Evolutionary conservation across 345 rosid genomes (phyloP), one percentile per base, ranked within the genome.

Genomic region (Rubroshorea leprosula): DNA sequence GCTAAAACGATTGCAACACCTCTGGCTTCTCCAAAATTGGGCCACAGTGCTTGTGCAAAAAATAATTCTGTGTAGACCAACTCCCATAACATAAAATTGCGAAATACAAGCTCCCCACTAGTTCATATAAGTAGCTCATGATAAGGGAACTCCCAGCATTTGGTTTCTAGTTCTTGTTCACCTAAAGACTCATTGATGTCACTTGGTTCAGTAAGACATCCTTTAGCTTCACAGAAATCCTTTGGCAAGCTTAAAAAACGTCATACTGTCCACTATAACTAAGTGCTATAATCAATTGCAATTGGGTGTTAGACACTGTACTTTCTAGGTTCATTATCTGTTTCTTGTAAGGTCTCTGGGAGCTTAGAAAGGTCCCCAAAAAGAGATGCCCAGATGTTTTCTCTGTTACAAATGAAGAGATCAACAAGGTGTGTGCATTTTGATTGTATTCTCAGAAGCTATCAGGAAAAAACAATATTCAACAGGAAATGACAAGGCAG

Each of bases 21-120:
- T n/a, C n/a, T n/a, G n/a, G n/a, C 59, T 62, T 74, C 74, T 26
- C 78, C 74, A 25, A 69, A 74, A 43, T 65, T 65, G 23, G 74
- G 74, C 65, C 65, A 69, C 6, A 61, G 45, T 1, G 62, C 24
- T 20, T 48, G 54, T 19, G 59, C 54, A 31, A 74, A 74, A 54
- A 57, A 74, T 16, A 69, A 22, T 27, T 72, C 68, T 12, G 62
- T 58, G 10, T 73, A 73, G 9, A 68, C 65, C 51, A 69, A 52
- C 25, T 73, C 74, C 74, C 65, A 73, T 41, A 65, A 50, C 65
- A 61, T 47, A 56, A 60, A 73, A 29, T 64, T 73, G 52, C 74
- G 52, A 49, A 74, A 14, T 63, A 65, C 57, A 27, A 52, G 60
- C 62, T 74, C 68, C 9, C 58, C 62, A 49, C 71, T 31, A 14